These are phyloP conservation scores for Pterocarpus santalinus DNA, from an alignment of 306 rosid genomes.

Conservation along the genomic window DNA sequence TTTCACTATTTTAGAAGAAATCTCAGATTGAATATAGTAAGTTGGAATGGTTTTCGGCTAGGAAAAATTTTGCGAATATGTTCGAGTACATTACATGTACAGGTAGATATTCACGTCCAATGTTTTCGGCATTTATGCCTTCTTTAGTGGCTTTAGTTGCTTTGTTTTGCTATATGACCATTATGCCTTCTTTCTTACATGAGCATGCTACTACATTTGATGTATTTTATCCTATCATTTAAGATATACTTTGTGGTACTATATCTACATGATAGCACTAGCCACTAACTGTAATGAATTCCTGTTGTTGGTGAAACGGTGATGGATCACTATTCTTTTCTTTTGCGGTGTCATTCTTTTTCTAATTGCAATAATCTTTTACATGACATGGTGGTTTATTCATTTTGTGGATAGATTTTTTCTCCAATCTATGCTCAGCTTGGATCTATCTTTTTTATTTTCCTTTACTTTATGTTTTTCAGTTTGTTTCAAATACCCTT, in stretches of 20 bases:
- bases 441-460: conserved; percentile 45
- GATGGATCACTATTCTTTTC: conserved; percentile 41
- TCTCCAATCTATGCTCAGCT: conserved; percentile 95
- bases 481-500: no score
- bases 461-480: no score
- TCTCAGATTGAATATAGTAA: no score
- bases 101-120: no score
- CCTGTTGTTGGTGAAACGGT: conserved; percentile 6
- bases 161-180: neutral
- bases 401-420: conserved; percentile 95
- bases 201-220: conserved; percentile 20
- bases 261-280: conserved; percentile 8
- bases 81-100: no score
- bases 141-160: neutral
- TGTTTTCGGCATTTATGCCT: no score
- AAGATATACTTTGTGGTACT: neutral
- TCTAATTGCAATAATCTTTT: conserved; percentile 95
- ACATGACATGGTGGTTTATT: conserved; percentile 99
- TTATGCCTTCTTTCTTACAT: conserved; percentile 19
- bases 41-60: no score
- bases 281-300: conserved; percentile 30
- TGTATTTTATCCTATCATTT: conserved; percentile 38
- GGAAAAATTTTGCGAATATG: no score
- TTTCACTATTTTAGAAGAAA: no score
- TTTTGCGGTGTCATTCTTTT: conserved; percentile 85